These are phyloP conservation scores for Quercus variabilis DNA, from an alignment of 306 rosid species.

Conservation along the genomic window DNA sequence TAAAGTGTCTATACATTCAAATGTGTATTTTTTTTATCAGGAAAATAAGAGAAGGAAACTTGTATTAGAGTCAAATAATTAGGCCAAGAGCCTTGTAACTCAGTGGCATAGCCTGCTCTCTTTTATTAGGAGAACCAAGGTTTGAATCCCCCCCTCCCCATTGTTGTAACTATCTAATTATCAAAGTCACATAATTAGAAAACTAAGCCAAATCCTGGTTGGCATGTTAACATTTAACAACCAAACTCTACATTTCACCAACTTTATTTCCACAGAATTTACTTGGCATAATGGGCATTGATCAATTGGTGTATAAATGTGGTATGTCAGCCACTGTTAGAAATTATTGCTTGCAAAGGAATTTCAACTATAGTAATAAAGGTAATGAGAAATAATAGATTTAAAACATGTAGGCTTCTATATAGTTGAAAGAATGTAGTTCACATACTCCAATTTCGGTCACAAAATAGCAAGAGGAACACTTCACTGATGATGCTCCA, in stretches of 20 bases:
- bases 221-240: too few species aligned
- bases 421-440: neutral
- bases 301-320: neutral
- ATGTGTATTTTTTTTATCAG: too few species aligned
- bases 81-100: too few species aligned
- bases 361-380: neutral
- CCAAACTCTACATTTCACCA: neutral
- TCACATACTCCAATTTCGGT: slow-evolving; percentile 77
- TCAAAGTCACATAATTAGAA: too few species aligned
- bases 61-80: too few species aligned
- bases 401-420: neutral
- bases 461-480: slow-evolving; percentile 69
- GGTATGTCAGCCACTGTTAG: neutral
- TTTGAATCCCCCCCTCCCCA: too few species aligned
- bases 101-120: too few species aligned
- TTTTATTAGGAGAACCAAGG: too few species aligned
- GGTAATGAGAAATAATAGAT: neutral
- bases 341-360: neutral
- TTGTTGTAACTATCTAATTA: too few species aligned
- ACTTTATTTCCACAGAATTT: neutral
- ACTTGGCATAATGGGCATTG: neutral
- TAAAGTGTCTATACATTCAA: too few species aligned
- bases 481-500: slow-evolving; percentile 78
- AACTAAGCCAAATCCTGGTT: too few species aligned
- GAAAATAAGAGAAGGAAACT: too few species aligned